Conservation (phyloP, 352 stramenopile genomes). For the Globisporangium megalacanthum region DNA sequence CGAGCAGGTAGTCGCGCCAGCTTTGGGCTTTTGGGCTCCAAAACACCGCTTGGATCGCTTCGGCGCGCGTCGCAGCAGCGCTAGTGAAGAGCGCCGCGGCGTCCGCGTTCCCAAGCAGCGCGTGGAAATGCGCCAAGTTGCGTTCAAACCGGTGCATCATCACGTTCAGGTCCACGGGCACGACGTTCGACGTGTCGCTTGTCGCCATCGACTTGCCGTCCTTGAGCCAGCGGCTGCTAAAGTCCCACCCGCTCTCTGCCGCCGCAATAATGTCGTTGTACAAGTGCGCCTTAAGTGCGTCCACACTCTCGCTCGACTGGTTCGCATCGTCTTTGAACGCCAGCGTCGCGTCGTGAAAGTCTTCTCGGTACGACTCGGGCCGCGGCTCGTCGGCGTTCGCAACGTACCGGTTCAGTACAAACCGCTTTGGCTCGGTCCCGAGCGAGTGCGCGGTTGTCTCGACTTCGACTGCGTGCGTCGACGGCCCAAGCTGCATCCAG, state of each 20-base stretch:
- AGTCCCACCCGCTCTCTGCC: slow-evolving; percentile 88
- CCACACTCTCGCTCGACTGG: slow-evolving; percentile 48
- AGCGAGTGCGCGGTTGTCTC: slow-evolving; percentile 4
- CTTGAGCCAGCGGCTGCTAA: slow-evolving; percentile 81
- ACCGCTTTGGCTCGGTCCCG: slow-evolving; percentile 4
- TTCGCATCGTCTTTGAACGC: slow-evolving; percentile 41
- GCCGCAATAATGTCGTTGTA: slow-evolving; percentile 83
- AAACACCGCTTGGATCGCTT: slow-evolving; percentile 64
- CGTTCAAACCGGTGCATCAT: slow-evolving; percentile 76
- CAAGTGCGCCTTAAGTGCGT: slow-evolving; percentile 7
- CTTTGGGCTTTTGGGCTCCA: slow-evolving; percentile 46
- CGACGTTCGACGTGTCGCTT: slow-evolving; percentile 57
- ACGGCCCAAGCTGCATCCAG: slow-evolving; percentile 74
- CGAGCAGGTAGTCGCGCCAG: slow-evolving; percentile 76
- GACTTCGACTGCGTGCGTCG: slow-evolving; percentile 56
- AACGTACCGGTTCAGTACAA: slow-evolving; percentile 81
- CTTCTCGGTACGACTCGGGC: slow-evolving; percentile 85
- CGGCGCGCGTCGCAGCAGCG: slow-evolving; percentile 28
- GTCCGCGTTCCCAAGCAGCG: slow-evolving; percentile 30
- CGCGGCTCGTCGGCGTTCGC: slow-evolving; percentile 66
- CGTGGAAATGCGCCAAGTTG: slow-evolving; percentile 67
- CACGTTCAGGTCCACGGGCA: slow-evolving; percentile 84
- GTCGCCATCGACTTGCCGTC: slow-evolving; percentile 57
- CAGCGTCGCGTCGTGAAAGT: slow-evolving; percentile 53
- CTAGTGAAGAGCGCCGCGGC: slow-evolving; percentile 36